These are phyloP conservation scores for Brassica rapa DNA, from an alignment of 345 rosid species.

Conservation along the genomic window DNA sequence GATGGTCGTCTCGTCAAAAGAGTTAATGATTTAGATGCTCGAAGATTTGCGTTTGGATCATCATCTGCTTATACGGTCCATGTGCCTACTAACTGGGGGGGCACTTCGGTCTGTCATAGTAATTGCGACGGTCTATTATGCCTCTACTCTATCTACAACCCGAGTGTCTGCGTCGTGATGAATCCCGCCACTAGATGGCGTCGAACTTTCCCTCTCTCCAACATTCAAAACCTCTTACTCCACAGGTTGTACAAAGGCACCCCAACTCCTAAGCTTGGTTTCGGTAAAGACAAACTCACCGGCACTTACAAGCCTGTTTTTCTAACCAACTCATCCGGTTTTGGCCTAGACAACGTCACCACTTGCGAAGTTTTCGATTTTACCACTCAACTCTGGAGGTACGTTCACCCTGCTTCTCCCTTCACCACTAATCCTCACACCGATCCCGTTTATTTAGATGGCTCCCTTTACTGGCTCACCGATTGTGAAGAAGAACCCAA, in stretches of 20 bases:
- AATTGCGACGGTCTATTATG: background rate
- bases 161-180: background rate
- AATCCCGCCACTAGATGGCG: background rate
- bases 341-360: background rate
- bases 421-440: background rate
- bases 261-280: background rate
- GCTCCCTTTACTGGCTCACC: background rate
- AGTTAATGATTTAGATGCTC: background rate
- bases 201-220: background rate
- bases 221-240: background rate
- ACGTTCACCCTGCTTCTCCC: background rate
- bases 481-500: background rate
- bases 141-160: background rate
- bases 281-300: background rate
- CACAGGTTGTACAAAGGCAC: background rate
- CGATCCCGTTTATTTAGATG: background rate
- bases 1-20: background rate
- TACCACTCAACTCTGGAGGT: background rate
- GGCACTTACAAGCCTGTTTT: background rate
- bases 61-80: background rate
- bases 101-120: background rate
- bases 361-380: background rate
- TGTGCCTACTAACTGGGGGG: background rate
- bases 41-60: background rate
- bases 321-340: background rate